A percentile compares a stretch with the other conserved stretches of the same genome.
These are phyloP conservation scores for Rhododendron henanense DNA, from an alignment of 148 eudicot species.

Conservation along the genomic window DNA sequence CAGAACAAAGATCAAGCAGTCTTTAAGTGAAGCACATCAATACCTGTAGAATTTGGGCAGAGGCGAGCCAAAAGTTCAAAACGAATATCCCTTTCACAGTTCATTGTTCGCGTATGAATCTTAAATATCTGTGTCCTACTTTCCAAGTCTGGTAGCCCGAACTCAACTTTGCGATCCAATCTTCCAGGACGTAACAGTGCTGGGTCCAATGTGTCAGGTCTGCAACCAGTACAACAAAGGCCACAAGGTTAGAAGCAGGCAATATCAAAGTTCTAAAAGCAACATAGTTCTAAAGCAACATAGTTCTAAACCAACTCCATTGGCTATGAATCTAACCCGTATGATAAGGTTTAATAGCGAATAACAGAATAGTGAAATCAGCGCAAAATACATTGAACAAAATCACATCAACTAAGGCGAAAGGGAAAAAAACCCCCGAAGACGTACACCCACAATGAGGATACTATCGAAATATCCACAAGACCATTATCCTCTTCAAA, in stretches of 20 bases:
- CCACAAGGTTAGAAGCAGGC: neutral
- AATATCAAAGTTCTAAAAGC: neutral
- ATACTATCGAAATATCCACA: neutral
- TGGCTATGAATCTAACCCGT: neutral
- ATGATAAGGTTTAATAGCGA: neutral
- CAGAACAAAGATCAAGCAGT: neutral
- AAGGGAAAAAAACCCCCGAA: neutral
- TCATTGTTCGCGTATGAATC: slow-evolving; percentile 93
- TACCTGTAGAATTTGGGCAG: slow-evolving; percentile 95
- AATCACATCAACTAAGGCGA: neutral
- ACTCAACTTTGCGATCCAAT: slow-evolving; percentile 85
- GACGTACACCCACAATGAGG: neutral
- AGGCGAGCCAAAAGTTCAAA: slow-evolving; percentile 96
- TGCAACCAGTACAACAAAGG: slow-evolving; percentile 16
- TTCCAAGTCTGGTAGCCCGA: slow-evolving; percentile 90
- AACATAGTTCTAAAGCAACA: neutral
- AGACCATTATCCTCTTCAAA: neutral
- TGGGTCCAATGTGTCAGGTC: slow-evolving; percentile 91
- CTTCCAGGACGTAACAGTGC: slow-evolving; percentile 91
- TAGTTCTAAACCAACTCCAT: neutral
- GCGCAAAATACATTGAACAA: neutral
- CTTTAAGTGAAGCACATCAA: neutral
- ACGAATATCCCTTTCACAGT: slow-evolving; percentile 85
- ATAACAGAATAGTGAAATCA: neutral
- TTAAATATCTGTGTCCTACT: slow-evolving; percentile 86